Percentiles rank a stretch among this genome's conserved stretches.
Conservation (phyloP, 306 rosid genomes). For the Ammopiptanthus mongolicus region DNA sequence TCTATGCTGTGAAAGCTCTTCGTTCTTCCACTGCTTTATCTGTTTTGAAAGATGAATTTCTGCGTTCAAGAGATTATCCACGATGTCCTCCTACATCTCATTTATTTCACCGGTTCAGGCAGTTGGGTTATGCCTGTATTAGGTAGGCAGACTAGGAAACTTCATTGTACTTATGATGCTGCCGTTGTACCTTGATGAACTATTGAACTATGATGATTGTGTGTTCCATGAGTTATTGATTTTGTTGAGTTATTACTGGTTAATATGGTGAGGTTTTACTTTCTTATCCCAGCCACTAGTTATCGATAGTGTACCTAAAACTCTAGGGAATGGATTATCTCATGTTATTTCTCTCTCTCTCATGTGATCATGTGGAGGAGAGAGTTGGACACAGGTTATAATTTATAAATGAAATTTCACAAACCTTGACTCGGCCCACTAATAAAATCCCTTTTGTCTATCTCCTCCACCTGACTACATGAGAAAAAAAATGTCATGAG, state of each 20-base stretch:
- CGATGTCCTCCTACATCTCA: constrained; percentile 96
- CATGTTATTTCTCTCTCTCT: too few species aligned
- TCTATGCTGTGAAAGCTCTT: constrained; percentile 89
- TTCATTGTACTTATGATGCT: constrained; percentile 12
- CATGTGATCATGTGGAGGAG: too few species aligned
- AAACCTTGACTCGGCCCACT: too few species aligned
- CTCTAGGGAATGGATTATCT: not conserved
- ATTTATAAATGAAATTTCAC: too few species aligned
- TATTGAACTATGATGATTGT: constrained; percentile 8
- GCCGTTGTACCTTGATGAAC: constrained; percentile 6
- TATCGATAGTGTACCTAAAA: not conserved
- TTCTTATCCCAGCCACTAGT: not conserved
- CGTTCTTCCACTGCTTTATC: constrained; percentile 82
- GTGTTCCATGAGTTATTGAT: not conserved
- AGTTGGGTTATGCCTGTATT: constrained; percentile 88
- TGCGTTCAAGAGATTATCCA: constrained; percentile 98
- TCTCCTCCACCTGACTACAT: too few species aligned
- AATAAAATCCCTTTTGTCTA: too few species aligned
- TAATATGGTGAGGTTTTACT: not conserved
- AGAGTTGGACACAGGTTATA: too few species aligned
- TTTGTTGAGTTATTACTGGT: not conserved
- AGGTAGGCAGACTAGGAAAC: constrained; percentile 52
- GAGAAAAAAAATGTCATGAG: too few species aligned
- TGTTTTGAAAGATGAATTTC: constrained; percentile 81
- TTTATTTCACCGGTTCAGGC: constrained; percentile 85